Evolutionary conservation across 1,284 basidiomycete genomes (phyloP).

Genomic region (Leccinum subrobustum): DNA sequence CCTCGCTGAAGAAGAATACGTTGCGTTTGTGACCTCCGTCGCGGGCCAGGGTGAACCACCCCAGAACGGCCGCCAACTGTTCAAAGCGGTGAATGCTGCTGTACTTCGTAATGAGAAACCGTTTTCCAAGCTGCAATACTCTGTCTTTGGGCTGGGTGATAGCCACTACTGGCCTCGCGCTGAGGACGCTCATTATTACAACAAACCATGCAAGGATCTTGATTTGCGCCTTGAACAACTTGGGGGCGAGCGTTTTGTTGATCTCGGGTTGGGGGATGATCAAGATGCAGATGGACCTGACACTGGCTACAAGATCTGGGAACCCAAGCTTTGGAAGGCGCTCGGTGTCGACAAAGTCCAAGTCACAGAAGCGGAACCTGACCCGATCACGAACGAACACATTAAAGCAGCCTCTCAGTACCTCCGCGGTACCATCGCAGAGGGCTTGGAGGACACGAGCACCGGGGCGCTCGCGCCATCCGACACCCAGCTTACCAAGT

Average conservation of each 20-base stretch:
- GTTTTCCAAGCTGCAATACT: conserved; percentile 66
- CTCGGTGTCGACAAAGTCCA: conserved; percentile 91
- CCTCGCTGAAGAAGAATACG: conserved; percentile 76
- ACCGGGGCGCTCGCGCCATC: conserved; percentile 90
- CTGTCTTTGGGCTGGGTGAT: conserved; percentile 96
- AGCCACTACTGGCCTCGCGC: conserved; percentile 99
- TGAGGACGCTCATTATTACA: conserved; percentile 97
- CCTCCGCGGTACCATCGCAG: conserved; percentile 91
- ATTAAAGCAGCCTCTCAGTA: conserved; percentile 98
- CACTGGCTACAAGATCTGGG: conserved; percentile 97
- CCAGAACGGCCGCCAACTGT: conserved; percentile 91
- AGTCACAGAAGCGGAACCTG: conserved; percentile 90
- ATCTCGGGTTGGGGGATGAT: conserved; percentile 91
- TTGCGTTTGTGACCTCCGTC: conserved; percentile 90
- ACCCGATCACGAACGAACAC: conserved; percentile 98
- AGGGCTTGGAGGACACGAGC: conserved; percentile 84
- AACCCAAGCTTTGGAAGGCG: conserved; percentile 91
- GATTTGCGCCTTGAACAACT: conserved; percentile 75
- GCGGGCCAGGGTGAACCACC: conserved; percentile 99
- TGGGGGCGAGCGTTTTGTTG: conserved; percentile 71
- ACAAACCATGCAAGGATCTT: conserved; percentile 94
- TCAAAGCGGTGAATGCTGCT: conserved; percentile 82
- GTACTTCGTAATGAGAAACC: conserved; percentile 53
- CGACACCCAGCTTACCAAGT: conserved; percentile 96
- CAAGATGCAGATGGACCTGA: conserved; percentile 96